Percentiles rank a stretch among this genome's conserved stretches.
Conservation (phyloP, 192 early-diverging fungal species). For the Gigaspora rosea region DNA sequence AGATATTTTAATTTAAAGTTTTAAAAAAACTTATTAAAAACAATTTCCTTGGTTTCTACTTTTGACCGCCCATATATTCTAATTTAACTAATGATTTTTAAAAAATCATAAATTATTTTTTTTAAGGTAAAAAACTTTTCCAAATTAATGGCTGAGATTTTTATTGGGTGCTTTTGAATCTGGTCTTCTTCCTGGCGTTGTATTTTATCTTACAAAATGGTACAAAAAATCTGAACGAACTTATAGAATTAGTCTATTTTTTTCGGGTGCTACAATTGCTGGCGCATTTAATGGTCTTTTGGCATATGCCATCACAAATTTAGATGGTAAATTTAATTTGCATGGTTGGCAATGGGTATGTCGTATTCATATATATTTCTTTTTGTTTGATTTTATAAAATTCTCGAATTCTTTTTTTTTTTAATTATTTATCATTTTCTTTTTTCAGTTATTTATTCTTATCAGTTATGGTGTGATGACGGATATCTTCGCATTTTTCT, state of each 20-base stretch:
- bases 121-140: slow-evolving; percentile 31
- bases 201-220: slow-evolving; percentile 55
- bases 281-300: slow-evolving; percentile 66
- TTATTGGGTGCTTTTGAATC: slow-evolving; percentile 61
- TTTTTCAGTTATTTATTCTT: slow-evolving; percentile 57
- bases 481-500: slow-evolving; percentile 39
- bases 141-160: slow-evolving; percentile 57
- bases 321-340: slow-evolving; percentile 36
- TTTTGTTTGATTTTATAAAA: slow-evolving; percentile 9
- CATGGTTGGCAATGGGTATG: slow-evolving; percentile 55
- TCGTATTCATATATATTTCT: no score
- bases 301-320: slow-evolving; percentile 64
- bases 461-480: slow-evolving; percentile 63
- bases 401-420: neutral
- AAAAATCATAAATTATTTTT: neutral
- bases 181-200: slow-evolving; percentile 60
- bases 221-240: slow-evolving; percentile 33
- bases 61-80: no score
- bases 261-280: slow-evolving; percentile 52
- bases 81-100: no score
- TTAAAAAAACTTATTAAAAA: no score
- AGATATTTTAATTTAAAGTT: no score
- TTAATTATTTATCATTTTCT: no score
- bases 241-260: slow-evolving; percentile 56
- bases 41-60: no score